Conservation (phyloP, 78 protist genomes). For the Dictyostelium capitatum region DNA sequence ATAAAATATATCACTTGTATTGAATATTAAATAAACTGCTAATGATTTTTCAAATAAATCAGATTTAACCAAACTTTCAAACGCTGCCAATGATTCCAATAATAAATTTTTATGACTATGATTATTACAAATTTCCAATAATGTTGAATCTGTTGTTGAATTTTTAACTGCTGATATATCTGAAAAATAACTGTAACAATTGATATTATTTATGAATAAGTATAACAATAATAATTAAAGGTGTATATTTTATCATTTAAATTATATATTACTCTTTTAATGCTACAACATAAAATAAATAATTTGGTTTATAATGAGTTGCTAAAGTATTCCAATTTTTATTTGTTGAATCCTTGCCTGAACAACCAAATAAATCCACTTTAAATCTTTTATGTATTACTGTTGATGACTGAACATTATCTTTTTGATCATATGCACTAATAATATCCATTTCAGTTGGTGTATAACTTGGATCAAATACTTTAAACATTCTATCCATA, state of each 20-base stretch:
- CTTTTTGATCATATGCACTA: conserved; percentile 67
- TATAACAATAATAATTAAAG: too few species aligned
- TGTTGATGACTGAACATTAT: conserved; percentile 30
- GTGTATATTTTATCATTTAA: too few species aligned
- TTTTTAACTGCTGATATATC: conserved; percentile 1
- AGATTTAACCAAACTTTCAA: conserved; percentile 24
- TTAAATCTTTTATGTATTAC: conserved; percentile 35
- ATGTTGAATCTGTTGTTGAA: neutral
- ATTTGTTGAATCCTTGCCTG: conserved; percentile 15
- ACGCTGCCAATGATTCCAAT: conserved; percentile 14
- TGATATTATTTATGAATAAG: too few species aligned
- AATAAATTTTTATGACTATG: conserved; percentile 43
- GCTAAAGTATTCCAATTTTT: conserved; percentile 30
- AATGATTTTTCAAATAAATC: conserved; percentile 44
- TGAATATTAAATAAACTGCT: conserved; percentile 25
- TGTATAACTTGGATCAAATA: conserved; percentile 59
- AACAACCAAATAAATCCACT: conserved; percentile 43
- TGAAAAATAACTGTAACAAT: conserved; percentile 15
- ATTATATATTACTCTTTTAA: conserved; percentile 64
- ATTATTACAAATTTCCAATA: conserved; percentile 2
- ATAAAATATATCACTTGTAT: conserved; percentile 33
- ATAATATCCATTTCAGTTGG: conserved; percentile 66
- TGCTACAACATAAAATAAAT: conserved; percentile 68
- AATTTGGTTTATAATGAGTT: conserved; percentile 30
- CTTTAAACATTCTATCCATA: conserved; percentile 81